Percentiles rank a stretch among this genome's conserved stretches.
Evolutionary conservation across 495 filamentous ascomycete species (phyloP).

Genomic region (Trichodelitschia bisporula): DNA sequence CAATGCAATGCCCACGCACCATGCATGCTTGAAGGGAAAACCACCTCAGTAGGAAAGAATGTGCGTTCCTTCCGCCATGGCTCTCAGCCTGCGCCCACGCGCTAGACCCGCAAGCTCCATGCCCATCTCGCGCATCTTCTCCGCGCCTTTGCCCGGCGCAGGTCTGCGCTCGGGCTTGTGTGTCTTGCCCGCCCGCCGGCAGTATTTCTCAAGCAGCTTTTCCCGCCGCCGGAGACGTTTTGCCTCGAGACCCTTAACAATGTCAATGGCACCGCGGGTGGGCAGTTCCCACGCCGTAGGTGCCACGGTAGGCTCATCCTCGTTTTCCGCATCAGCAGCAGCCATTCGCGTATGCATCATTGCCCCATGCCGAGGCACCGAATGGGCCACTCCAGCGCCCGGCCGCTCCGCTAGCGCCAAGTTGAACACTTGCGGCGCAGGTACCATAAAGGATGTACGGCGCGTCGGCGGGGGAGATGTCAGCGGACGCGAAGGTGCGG

Average conservation of each 20-base stretch:
- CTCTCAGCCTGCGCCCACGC: too few species aligned
- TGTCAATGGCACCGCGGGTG: constrained; percentile 71
- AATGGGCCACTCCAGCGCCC: constrained; percentile 13
- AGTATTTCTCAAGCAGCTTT: constrained; percentile 69
- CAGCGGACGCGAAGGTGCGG: constrained; percentile 23
- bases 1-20: too few species aligned
- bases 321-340: constrained; percentile 5
- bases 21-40: too few species aligned
- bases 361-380: constrained; percentile 13
- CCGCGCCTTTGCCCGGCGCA: constrained; percentile 61
- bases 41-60: too few species aligned
- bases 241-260: constrained; percentile 85
- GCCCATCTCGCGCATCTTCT: constrained; percentile 86
- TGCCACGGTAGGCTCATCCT: constrained; percentile 3
- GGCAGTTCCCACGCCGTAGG: constrained; percentile 6
- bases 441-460: constrained; percentile 15
- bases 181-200: constrained; percentile 32
- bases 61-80: too few species aligned
- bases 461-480: constrained; percentile 29
- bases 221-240: constrained; percentile 79
- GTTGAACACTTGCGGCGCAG: background rate
- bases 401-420: constrained; percentile 12
- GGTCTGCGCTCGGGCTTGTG: constrained; percentile 21
- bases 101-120: constrained; percentile 70
- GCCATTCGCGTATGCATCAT: constrained; percentile 3